A percentile compares a stretch with the other conserved stretches of the same genome.
Evolutionary conservation across 257 asterid genomes (phyloP).

Genomic region (Ocimum tenuiflorum): DNA sequence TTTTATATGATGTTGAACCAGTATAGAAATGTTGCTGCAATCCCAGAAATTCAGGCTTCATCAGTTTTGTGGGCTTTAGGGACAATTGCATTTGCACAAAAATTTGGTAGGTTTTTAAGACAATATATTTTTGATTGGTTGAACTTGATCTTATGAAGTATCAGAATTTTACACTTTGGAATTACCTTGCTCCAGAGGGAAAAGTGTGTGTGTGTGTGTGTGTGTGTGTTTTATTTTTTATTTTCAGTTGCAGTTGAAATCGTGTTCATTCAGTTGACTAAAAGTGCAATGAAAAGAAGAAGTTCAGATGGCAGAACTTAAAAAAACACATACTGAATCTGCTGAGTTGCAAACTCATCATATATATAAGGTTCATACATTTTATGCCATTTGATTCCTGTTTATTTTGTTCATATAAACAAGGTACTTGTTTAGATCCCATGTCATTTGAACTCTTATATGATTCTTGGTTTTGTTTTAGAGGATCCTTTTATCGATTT

Average conservation of each 20-base stretch:
- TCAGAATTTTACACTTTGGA: neutral
- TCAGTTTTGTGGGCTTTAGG: neutral
- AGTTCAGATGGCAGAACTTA: no score
- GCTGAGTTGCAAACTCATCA: no score
- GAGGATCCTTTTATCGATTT: neutral
- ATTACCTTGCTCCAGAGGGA: neutral
- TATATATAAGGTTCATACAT: neutral
- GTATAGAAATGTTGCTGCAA: neutral
- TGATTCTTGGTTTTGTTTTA: constrained; percentile 6
- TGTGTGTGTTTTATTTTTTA: no score
- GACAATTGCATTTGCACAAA: neutral
- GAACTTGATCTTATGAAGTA: no score
- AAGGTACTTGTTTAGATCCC: neutral
- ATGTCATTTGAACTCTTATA: neutral
- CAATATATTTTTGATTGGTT: no score
- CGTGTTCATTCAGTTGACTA: no score
- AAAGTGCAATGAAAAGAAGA: no score
- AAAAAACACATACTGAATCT: no score
- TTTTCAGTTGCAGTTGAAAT: no score
- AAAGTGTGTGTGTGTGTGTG: no score
- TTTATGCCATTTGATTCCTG: no score
- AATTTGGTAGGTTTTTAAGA: neutral
- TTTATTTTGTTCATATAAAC: neutral
- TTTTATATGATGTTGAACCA: neutral
- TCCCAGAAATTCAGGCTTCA: neutral